phyloP scores from a whole-genome alignment of 2,329 filamentous ascomycete species.

The Dactylonectria macrodidyma region DNA sequence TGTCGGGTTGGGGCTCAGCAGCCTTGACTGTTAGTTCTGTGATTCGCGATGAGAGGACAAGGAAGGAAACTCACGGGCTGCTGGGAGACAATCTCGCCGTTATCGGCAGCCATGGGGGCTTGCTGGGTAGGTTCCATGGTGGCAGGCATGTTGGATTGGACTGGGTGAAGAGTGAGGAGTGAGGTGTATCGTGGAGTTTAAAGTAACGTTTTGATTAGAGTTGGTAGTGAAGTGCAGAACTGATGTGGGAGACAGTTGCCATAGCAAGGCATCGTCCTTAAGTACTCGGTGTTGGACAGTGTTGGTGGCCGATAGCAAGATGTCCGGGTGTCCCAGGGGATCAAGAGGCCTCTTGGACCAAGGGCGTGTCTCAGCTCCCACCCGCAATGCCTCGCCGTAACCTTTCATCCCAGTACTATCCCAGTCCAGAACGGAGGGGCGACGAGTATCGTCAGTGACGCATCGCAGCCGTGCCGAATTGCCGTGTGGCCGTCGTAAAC shows the following conservation, averaged over 20 bases:
- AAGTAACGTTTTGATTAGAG: constrained; percentile 32
- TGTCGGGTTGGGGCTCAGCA: constrained; percentile 59
- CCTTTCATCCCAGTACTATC: constrained; percentile 3
- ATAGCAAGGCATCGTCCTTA: constrained; percentile 36
- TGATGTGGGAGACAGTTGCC: constrained; percentile 29
- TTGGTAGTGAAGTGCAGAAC: constrained; percentile 30
- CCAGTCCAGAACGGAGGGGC: not conserved
- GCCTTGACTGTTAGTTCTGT: constrained; percentile 42
- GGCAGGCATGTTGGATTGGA: constrained; percentile 57
- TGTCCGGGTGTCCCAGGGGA: not conserved
- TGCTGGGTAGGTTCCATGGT: constrained; percentile 60
- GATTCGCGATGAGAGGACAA: not conserved
- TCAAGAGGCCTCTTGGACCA: constrained; percentile 21
- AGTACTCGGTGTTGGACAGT: constrained; percentile 33
- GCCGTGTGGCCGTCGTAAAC: constrained; percentile 21
- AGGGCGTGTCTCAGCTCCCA: constrained; percentile 1
- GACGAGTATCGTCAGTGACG: constrained; percentile 18
- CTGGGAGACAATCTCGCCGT: constrained; percentile 55
- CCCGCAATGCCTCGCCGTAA: not conserved
- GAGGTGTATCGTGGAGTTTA: constrained; percentile 16
- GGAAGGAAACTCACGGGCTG: constrained; percentile 56
- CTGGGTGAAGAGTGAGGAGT: constrained; percentile 5
- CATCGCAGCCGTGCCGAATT: constrained; percentile 30
- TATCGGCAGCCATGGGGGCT: constrained; percentile 59
- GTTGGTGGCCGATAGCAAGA: constrained; percentile 16